A percentile compares a stretch with the other conserved stretches of the same genome.
Conservation (phyloP, 2,329 filamentous ascomycete species). For the Phyllosticta paracitricarpa region DNA sequence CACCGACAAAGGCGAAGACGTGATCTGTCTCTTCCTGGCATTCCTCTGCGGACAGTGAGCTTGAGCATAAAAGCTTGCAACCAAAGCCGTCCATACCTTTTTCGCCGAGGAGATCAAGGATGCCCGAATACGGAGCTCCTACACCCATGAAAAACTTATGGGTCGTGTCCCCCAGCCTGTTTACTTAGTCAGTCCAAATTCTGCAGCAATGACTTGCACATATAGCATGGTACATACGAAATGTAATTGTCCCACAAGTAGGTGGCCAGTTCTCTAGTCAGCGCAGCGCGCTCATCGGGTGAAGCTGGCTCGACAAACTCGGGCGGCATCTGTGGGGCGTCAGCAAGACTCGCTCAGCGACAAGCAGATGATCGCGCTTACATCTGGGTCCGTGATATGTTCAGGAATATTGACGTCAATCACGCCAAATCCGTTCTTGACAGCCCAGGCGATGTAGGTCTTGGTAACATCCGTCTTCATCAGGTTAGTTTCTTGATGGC, state of each 20-base stretch:
- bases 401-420: conserved; percentile 88
- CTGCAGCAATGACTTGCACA: neutral
- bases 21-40: conserved; percentile 60
- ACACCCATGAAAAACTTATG: conserved; percentile 81
- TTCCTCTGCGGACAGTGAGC: conserved; percentile 28
- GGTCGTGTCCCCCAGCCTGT: conserved; percentile 48
- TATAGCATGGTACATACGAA: conserved; percentile 41
- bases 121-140: conserved; percentile 76
- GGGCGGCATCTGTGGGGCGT: conserved; percentile 20
- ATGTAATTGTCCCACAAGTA: conserved; percentile 98
- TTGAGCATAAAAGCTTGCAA: conserved; percentile 27
- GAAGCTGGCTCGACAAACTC: conserved; percentile 40
- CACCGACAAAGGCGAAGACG: conserved; percentile 72
- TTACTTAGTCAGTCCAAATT: conserved; percentile 6
- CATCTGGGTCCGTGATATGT: conserved; percentile 56
- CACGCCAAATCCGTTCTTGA: conserved; percentile 65
- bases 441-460: conserved; percentile 76
- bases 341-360: neutral
- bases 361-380: conserved; percentile 23
- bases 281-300: conserved; percentile 27
- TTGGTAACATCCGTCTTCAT: conserved; percentile 68
- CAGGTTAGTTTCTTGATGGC: conserved; percentile 13
- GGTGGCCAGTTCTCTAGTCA: conserved; percentile 60
- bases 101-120: conserved; percentile 70
- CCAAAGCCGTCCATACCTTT: conserved; percentile 44